phyloP scores from a whole-genome alignment of 2,329 filamentous ascomycete species.

The Aureobasidium sp. region DNA sequence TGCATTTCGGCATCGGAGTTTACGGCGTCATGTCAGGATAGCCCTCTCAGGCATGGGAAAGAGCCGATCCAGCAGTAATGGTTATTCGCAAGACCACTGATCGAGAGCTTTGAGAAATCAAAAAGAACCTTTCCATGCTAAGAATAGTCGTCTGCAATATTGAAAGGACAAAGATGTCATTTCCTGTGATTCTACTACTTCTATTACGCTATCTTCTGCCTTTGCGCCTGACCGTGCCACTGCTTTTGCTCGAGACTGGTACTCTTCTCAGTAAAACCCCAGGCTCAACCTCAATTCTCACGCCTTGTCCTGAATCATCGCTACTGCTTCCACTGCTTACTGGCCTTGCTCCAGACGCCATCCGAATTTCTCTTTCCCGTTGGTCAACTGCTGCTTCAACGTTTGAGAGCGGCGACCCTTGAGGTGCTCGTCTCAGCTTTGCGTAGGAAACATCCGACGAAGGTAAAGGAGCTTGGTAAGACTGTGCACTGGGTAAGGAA shows the following conservation, averaged over 20 bases:
- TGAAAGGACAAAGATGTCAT: background rate
- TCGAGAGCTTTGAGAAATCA: background rate
- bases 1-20: slow-evolving; percentile 9
- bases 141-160: background rate
- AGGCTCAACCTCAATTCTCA: slow-evolving; percentile 11
- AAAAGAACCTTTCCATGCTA: background rate
- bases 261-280: slow-evolving; percentile 13
- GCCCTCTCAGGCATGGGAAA: background rate
- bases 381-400: slow-evolving; percentile 1
- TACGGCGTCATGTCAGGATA: background rate
- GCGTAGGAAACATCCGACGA: slow-evolving; percentile 28
- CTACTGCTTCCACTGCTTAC: slow-evolving; percentile 15
- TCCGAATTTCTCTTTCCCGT: background rate
- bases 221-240: slow-evolving; percentile 12
- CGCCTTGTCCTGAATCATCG: slow-evolving; percentile 14
- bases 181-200: background rate
- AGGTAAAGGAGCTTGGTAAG: slow-evolving; percentile 28
- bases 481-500: slow-evolving; percentile 25
- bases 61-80: background rate
- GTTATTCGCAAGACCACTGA: background rate
- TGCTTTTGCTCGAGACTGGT: slow-evolving; percentile 14
- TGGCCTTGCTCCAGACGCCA: background rate
- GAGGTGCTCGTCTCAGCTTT: slow-evolving; percentile 22
- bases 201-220: slow-evolving; percentile 7
- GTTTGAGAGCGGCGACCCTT: slow-evolving; percentile 10